phyloP scores from a whole-genome alignment of 129 eudicot species.

The Tagetes patula region DNA sequence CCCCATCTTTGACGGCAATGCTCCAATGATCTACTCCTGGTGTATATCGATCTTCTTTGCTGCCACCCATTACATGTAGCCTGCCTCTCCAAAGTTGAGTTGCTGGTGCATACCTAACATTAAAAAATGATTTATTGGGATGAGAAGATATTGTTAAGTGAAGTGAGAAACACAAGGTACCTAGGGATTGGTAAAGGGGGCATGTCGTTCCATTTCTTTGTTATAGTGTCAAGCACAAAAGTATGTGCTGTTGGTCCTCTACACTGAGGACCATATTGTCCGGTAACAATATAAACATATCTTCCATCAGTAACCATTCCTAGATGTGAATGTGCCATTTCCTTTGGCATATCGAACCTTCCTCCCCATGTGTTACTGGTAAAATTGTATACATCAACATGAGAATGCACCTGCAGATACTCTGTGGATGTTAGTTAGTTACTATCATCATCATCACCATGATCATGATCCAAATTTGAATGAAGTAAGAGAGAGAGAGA shows the following conservation, averaged over 20 bases:
- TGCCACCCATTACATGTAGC: slow-evolving; percentile 99
- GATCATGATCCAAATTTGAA: neutral
- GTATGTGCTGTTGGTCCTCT: slow-evolving; percentile 83
- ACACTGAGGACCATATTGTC: slow-evolving; percentile 96
- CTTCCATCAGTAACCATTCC: slow-evolving; percentile 98
- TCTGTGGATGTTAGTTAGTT: neutral
- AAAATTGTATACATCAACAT: slow-evolving; percentile 90
- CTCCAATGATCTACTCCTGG: slow-evolving; percentile 97
- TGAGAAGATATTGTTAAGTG: neutral
- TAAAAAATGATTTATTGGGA: neutral
- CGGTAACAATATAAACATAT: slow-evolving; percentile 76
- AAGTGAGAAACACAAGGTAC: slow-evolving; percentile 41
- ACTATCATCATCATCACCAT: neutral
- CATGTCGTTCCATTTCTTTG: slow-evolving; percentile 72
- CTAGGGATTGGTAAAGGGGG: slow-evolving; percentile 90
- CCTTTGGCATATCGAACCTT: slow-evolving; percentile 94
- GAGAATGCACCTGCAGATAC: slow-evolving; percentile 73
- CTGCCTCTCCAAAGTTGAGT: slow-evolving; percentile 98
- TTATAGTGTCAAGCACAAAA: slow-evolving; percentile 77
- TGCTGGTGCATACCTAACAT: slow-evolving; percentile 89
- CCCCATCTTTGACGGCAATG: slow-evolving; percentile 87
- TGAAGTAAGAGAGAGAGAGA: neutral
- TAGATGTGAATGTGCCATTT: slow-evolving; percentile 96
- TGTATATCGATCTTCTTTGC: slow-evolving; percentile 78
- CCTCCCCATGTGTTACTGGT: slow-evolving; percentile 75